Evolutionary conservation across 805 yeast genomes (phyloP), one percentile per base, ranked within the genome.

Genomic region (Kodamaea fukazawae): DNA sequence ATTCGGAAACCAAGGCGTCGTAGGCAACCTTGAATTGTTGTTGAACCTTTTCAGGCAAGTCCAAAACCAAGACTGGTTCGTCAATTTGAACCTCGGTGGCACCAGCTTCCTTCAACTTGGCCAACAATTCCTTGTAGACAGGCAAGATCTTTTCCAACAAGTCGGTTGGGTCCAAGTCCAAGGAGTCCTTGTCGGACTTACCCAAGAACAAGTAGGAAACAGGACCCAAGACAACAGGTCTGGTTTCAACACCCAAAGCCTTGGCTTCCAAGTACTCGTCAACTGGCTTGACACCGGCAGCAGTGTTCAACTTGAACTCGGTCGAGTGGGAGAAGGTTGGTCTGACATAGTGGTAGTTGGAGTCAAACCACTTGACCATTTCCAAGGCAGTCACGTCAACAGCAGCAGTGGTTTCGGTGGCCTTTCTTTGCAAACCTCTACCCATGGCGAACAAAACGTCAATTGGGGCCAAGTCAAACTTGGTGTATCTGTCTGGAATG

Each of bases 341-440:
- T 79, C 99, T 87, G 62, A 93, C 98, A 71, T 93, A 93, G 75
- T 93, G 99, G 87, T 93, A 93, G 88, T 93, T 93, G 52, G 97
- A 86, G 74, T 93, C 99, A 60, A 93, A 93, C 99, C 99, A 93
- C 79, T 93, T 93, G 58, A 93, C 99, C 99, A 93, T 93, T 81
- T 93, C 96, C 67, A 88, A 79, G 59, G 99, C 99, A 49, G 98
- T 91, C 47, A 93, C 99, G 71, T 93, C 99, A 57, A 93, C 96
- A 55, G 95, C 96, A 57, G 83, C 78, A 47, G 81, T 67, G 53
- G 89, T 63, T 57, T 84, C 95, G 53, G 95, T 85, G 53, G 95
- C 96, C 71, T 85, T 83, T 76, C 93, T 87, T 78, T 93, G 99
- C 69, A 93, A 79, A 83, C 99, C 99, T 81, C 99, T 89, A 74